A percentile compares a stretch with the other conserved stretches of the same genome.
Evolutionary conservation across 305 asterid species (phyloP).

Genomic region (Fraxinus angustifolia): DNA sequence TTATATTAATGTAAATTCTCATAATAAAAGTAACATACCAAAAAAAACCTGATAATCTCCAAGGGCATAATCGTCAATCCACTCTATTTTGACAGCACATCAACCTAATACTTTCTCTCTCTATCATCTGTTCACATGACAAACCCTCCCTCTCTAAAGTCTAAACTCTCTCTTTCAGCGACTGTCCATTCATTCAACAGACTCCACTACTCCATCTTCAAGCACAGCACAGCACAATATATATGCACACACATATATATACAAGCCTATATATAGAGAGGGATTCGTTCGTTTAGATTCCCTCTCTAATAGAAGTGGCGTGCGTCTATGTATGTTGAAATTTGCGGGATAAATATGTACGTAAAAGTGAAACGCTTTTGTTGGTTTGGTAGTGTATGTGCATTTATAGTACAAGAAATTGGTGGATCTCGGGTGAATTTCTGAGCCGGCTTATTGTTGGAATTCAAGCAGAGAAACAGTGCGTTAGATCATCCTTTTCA

Average conservation of each 20-base stretch:
- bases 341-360: not conserved
- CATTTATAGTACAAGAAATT: not conserved
- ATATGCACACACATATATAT: not conserved
- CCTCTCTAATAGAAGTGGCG: not conserved
- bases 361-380: not conserved
- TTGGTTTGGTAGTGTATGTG: not conserved
- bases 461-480: not conserved
- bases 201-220: not conserved
- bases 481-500: not conserved
- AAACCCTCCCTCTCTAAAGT: not conserved
- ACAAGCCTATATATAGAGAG: not conserved
- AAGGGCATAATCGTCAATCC: not conserved
- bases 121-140: not conserved
- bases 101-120: not conserved
- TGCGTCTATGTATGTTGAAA: not conserved
- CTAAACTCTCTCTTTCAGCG: not conserved
- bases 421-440: not conserved
- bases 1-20: not conserved
- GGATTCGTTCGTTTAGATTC: not conserved
- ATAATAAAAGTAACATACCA: not conserved
- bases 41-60: not conserved
- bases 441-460: not conserved
- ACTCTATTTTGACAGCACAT: not conserved
- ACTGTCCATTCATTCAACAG: not conserved
- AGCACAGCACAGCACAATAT: not conserved